Evolutionary conservation across 1,284 basidiomycete species (phyloP).

Genomic region (Neolentinus lepideus): DNA sequence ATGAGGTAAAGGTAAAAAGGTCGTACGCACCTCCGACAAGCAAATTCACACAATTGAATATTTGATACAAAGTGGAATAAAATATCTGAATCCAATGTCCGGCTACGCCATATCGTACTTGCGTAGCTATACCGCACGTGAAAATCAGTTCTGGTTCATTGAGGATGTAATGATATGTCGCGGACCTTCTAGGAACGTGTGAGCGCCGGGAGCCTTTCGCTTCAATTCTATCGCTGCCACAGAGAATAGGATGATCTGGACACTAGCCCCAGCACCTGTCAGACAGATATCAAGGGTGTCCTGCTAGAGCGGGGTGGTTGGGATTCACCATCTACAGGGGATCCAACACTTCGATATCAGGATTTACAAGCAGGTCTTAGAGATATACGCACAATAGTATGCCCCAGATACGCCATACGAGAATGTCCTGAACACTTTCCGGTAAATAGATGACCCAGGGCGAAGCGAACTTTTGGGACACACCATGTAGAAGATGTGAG

Average conservation of each 20-base stretch:
- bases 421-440: constrained; percentile 15
- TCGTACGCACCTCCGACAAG: neutral
- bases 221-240: constrained; percentile 23
- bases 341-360: no score
- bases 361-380: no score
- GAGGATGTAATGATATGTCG: neutral
- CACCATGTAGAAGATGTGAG: constrained; percentile 26
- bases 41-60: neutral
- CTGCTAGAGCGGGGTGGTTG: no score
- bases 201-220: constrained; percentile 15
- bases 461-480: no score
- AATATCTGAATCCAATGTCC: neutral
- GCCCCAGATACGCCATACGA: constrained; percentile 24
- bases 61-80: neutral
- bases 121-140: neutral
- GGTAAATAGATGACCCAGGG: neutral
- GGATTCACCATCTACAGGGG: no score
- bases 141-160: neutral
- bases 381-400: constrained; percentile 9
- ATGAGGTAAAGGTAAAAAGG: neutral
- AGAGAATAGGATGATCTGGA: constrained; percentile 40
- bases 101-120: neutral
- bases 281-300: neutral
- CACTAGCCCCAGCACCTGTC: constrained; percentile 9
- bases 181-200: constrained; percentile 13